phyloP scores from a whole-genome alignment of 164 flowering plant species.

The Buxus sempervirens region DNA sequence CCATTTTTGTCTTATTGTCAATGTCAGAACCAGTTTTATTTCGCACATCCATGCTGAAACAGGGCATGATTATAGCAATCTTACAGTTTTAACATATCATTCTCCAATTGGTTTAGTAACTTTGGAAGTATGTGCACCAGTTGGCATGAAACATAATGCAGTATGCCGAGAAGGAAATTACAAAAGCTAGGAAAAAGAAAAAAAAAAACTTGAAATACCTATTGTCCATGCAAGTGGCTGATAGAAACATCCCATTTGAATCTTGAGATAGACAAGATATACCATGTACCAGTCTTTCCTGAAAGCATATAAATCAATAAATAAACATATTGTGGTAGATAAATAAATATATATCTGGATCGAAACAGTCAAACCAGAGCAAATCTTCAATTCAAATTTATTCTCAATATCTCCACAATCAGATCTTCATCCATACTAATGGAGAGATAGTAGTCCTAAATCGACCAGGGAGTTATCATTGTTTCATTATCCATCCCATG shows the following conservation, averaged over 20 bases:
- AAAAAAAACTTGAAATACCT: conserved; percentile 36
- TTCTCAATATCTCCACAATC: background rate
- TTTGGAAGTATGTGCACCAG: background rate
- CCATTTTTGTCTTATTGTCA: background rate
- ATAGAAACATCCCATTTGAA: conserved; percentile 66
- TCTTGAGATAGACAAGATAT: conserved; percentile 87
- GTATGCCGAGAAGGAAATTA: background rate
- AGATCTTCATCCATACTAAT: background rate
- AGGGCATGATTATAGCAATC: background rate
- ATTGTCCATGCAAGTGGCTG: conserved; percentile 94
- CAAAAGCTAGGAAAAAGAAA: background rate
- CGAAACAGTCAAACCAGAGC: background rate
- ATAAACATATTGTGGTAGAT: background rate
- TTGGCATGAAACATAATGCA: background rate
- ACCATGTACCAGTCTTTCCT: conserved; percentile 75
- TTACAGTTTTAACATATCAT: too few species aligned
- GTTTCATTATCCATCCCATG: background rate
- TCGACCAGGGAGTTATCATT: background rate
- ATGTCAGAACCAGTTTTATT: background rate
- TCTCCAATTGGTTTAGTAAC: background rate
- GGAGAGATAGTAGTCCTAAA: background rate
- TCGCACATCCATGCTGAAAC: too few species aligned
- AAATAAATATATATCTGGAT: background rate
- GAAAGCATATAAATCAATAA: conserved; percentile 17
- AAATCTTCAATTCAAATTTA: background rate